A percentile compares a stretch with the other conserved stretches of the same genome.
Conservation (phyloP, 495 filamentous ascomycete species). For the Neurospora sublineolata region DNA sequence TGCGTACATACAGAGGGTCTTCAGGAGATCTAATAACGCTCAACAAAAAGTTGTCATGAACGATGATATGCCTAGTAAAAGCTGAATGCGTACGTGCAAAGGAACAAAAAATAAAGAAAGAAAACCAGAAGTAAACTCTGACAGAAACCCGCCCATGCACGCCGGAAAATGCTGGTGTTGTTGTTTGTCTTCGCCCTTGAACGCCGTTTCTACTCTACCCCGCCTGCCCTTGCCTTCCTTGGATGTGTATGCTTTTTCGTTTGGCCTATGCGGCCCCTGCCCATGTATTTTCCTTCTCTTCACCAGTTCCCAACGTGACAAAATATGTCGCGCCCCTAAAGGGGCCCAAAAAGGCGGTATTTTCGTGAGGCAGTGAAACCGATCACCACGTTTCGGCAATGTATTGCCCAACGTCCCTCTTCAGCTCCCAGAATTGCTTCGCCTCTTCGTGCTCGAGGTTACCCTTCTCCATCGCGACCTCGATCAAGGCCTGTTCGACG, state of each 20-base stretch:
- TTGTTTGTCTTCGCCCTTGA: background rate
- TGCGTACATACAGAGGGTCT: background rate
- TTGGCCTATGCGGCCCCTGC: background rate
- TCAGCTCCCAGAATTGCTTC: constrained; percentile 64
- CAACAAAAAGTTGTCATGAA: background rate
- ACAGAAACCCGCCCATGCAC: background rate
- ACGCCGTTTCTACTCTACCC: background rate
- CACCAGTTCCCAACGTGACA: background rate
- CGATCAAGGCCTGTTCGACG: constrained; percentile 70
- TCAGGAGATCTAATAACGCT: background rate
- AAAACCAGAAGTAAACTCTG: background rate
- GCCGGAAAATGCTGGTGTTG: background rate
- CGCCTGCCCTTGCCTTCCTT: background rate
- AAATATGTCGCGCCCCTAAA: background rate
- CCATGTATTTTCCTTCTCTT: background rate
- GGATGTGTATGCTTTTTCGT: background rate
- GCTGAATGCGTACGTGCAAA: background rate
- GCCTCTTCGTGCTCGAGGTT: constrained; percentile 64
- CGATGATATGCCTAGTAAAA: background rate
- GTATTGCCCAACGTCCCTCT: constrained; percentile 77
- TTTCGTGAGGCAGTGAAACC: background rate
- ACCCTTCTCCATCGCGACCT: constrained; percentile 72
- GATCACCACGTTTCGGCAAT: constrained; percentile 64
- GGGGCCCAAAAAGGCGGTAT: background rate
- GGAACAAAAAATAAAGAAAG: background rate